These are phyloP conservation scores for Malania oleifera DNA, from an alignment of 164 flowering plant species.

Conservation along the genomic window DNA sequence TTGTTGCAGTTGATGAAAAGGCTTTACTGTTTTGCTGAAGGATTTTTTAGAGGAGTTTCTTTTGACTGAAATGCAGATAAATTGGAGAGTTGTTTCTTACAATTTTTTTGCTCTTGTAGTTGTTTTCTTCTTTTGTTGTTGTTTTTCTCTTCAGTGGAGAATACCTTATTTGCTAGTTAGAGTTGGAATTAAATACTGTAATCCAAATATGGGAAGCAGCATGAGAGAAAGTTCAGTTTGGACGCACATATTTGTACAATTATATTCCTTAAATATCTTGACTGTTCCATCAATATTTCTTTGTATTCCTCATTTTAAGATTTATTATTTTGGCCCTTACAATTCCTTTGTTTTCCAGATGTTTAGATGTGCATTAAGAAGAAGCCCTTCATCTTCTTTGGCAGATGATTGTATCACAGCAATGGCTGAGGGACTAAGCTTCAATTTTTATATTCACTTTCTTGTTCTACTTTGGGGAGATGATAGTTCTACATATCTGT, in stretches of 20 bases:
- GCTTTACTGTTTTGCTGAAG: no score
- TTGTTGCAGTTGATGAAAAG: no score
- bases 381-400: constrained; percentile 73
- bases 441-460: constrained; percentile 58
- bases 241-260: not conserved
- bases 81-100: not conserved
- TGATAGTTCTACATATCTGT: constrained; percentile 32
- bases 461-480: constrained; percentile 78
- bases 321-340: not conserved
- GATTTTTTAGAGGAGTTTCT: not conserved
- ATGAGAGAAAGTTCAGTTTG: no score
- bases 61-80: not conserved
- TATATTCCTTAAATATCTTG: not conserved
- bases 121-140: not conserved
- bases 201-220: no score
- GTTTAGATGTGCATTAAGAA: constrained; percentile 68
- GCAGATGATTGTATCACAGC: constrained; percentile 81
- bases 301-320: not conserved
- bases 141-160: no score
- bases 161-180: not conserved
- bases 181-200: not conserved
- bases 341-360: constrained; percentile 34
- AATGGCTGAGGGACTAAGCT: constrained; percentile 75
- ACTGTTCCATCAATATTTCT: not conserved
- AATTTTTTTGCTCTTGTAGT: not conserved